Base-by-base conservation (phyloP, 208 protist species). In the Novymonas esmeraldas region DNA sequence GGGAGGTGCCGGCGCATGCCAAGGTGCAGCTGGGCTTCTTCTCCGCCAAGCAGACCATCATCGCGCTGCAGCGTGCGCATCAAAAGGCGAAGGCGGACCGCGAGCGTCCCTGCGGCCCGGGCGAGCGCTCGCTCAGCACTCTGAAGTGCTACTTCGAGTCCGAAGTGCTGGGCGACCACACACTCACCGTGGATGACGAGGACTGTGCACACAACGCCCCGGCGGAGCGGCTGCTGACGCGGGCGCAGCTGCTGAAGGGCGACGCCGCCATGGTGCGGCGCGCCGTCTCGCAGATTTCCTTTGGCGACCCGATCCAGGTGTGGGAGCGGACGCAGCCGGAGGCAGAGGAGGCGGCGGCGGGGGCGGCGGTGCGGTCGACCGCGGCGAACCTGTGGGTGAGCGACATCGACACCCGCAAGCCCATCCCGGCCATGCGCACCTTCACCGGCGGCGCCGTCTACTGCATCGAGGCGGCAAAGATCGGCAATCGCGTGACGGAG, bases 21-120 rank as follows among this genome's bases (percentile, higher is more conserved):
- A 85, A 75, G 61, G 74, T 96, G 28, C 91, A 95, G 60, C 78
- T 96, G 20, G 85, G 85, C 42, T 94, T 96, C 65, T 94, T 96
- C 67, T 75, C 73, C 1, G 79, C 89, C n/a, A 89, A 91, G 63
- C 91, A 96, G 72, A 78, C 81, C 0, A 85, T 96, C 54, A 78
- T 95, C 39, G 46, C 42, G 6, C 68, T 83, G 14, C 64, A 72
- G 46, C 61, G 52, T 4, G 52, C 59, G 2, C 73, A 64, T 26
- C 52, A 57, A 41, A 68, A 65, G 13, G n/a, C 36, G 9, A 76
- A 80, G 33, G 85, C 78, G 0, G 60, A 82, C 24, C 74, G 88
- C 45, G 88, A 93, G 71, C 78, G 65, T 6, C 45, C 44, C 4
- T 80, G 68, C 44, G 70, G 54, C 3, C 42, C 49, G 0, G 58